Base-by-base conservation (phyloP, 805 yeast genomes). In the Myxozyma sirexii region DNA sequence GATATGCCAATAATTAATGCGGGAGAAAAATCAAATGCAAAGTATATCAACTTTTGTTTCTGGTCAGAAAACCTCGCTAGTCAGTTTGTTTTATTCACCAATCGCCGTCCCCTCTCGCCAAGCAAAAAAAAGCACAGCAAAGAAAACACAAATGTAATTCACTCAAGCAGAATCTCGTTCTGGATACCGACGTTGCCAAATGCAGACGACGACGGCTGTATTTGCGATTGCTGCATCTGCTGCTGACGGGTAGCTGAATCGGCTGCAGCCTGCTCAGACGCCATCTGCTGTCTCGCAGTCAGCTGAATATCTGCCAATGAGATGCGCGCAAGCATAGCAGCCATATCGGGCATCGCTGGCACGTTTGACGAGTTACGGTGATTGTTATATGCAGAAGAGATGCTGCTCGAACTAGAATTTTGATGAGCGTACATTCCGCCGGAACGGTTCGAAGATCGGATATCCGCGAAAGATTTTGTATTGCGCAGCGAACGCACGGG, bases 381-480 rank as follows among this genome's bases (percentile, higher is more conserved):
- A 24, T 10, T 29, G 33, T 37, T 48, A 41, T 35, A 48, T 19
- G 31, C 50, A 6, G 43, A 13, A 44, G 45, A 47, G 53, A 53
- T 43, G 35, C 55, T 47, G 44, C 50, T 47, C 27, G 59, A 59
- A 43, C 59, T 56, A n/a, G 61, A 46, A 31, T 60, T 60, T 19
- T 50, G 56, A 23, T 52, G 60, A n/a, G 60, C 33, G 19, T 60
- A 60, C 42, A 56, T 47, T 4, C 56, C 57, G 33, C 53, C 54
- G 19, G 19, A 47, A 10, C 66, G 61, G n/a, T 64, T 56, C 5
- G 68, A 56, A 1, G 70, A 67, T 17, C 75, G 64, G 43, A 72
- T 68, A 43, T 73, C 75, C 17, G 73, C 76, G 58, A 68, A 73
- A 3, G 75, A 71, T 65, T 71, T 70, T n/a, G 74, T 69, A 19